A percentile compares a stretch with the other conserved stretches of the same genome.
These are phyloP conservation scores for Botrytis sinoallii DNA, from an alignment of 2,329 filamentous ascomycete species.

Conservation along the genomic window DNA sequence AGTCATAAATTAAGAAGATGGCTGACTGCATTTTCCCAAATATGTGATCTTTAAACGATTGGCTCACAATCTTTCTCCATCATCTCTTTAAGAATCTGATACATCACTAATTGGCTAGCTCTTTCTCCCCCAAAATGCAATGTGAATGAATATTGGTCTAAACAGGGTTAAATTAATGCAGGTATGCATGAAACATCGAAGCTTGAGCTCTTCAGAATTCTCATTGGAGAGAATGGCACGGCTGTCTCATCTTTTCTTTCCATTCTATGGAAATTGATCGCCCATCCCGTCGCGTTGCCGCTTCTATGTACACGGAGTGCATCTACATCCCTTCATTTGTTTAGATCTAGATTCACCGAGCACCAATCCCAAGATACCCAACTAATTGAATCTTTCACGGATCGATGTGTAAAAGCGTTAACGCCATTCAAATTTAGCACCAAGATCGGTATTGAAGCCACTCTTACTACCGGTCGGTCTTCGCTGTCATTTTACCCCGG, in stretches of 20 bases:
- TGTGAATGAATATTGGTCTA: neutral
- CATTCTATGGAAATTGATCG: constrained; percentile 9
- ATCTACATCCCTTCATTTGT: neutral
- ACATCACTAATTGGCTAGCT: constrained; percentile 3
- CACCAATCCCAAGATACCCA: neutral
- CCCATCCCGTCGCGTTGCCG: neutral
- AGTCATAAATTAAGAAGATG: neutral
- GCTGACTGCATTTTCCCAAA: neutral
- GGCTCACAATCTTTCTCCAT: neutral
- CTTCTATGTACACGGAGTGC: neutral
- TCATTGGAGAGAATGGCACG: constrained; percentile 1
- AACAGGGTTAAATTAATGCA: constrained; percentile 10
- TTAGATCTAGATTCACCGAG: constrained; percentile 3
- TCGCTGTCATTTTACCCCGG: constrained; percentile 10
- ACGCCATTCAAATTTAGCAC: neutral
- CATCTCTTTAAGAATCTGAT: constrained; percentile 4
- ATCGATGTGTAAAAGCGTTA: neutral
- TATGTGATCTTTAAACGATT: neutral
- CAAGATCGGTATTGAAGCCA: neutral
- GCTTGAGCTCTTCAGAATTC: constrained; percentile 10
- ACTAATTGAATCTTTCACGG: neutral
- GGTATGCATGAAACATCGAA: constrained; percentile 17
- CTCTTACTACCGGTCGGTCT: constrained; percentile 1
- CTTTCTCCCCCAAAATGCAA: neutral
- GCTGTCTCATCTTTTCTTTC: constrained; percentile 11